These are phyloP conservation scores for Aureobasidium melanogenum DNA, from an alignment of 2,329 filamentous ascomycete genomes.

Conservation along the genomic window DNA sequence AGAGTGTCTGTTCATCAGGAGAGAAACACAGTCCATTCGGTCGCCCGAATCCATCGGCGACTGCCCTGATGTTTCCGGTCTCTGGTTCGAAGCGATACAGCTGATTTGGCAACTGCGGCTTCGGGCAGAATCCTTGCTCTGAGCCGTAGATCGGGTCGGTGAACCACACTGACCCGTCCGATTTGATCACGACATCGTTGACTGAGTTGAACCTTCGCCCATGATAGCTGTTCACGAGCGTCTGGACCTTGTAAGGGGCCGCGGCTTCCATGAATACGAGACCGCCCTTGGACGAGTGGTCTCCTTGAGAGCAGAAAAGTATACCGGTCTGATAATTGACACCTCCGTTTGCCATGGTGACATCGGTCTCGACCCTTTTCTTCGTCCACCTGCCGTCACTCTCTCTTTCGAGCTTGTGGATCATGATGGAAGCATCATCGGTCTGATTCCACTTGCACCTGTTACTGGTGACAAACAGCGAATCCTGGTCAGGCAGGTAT, in stretches of 20 bases:
- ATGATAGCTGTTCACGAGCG: conserved; percentile 50
- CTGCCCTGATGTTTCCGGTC: conserved; percentile 43
- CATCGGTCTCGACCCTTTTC: conserved; percentile 21
- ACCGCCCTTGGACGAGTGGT: conserved; percentile 15
- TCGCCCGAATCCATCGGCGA: conserved; percentile 46
- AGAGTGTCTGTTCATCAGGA: conserved; percentile 40
- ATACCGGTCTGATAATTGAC: conserved; percentile 36
- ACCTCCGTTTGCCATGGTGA: conserved; percentile 42
- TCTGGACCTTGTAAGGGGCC: conserved; percentile 18
- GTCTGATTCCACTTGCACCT: conserved; percentile 15
- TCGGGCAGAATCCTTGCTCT: conserved; percentile 46
- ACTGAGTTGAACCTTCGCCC: conserved; percentile 53
- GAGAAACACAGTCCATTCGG: conserved; percentile 51
- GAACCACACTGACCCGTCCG: conserved; percentile 28
- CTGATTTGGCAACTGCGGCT: conserved; percentile 45
- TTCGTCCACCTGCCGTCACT: conserved; percentile 14
- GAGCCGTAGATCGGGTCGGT: conserved; percentile 23
- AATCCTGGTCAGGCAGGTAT: conserved; percentile 27
- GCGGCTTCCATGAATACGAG: conserved; percentile 17
- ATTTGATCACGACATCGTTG: conserved; percentile 49
- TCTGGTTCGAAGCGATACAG: conserved; percentile 47
- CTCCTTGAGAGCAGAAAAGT: conserved; percentile 26
- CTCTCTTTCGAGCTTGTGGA: conserved; percentile 20
- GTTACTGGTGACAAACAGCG: conserved; percentile 36
- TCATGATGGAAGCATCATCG: conserved; percentile 18